Evolutionary conservation across 352 stramenopile species (phyloP).

Genomic region (Pythium grandisporangium): DNA sequence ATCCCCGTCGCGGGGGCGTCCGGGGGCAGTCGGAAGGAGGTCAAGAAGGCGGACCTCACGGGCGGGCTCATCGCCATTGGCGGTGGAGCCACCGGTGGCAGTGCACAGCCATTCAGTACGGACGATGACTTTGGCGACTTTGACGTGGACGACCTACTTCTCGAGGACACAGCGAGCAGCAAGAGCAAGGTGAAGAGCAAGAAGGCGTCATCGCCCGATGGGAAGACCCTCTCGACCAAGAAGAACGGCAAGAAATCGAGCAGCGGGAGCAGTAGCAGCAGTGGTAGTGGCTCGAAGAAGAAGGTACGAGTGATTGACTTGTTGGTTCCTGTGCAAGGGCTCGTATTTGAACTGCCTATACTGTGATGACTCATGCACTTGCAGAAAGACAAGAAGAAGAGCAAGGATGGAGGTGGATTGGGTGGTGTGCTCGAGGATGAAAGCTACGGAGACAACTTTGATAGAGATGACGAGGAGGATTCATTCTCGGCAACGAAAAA

Average conservation of each 20-base stretch:
- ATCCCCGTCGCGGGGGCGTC: conserved; percentile 20
- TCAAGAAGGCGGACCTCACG: conserved; percentile 32
- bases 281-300: too few relatives aligned
- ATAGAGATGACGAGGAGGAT: conserved; percentile 12
- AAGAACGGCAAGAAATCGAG: conserved; percentile 22
- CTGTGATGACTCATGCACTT: not conserved
- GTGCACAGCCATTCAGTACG: conserved; percentile 8
- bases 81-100: conserved; percentile 1
- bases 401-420: conserved; percentile 10
- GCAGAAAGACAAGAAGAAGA: conserved; percentile 34
- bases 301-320: too few relatives aligned
- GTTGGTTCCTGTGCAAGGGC: too few relatives aligned
- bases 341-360: not conserved
- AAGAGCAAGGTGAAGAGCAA: conserved; percentile 11
- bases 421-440: conserved; percentile 14
- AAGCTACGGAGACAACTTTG: conserved; percentile 14
- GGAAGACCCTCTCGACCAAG: conserved; percentile 14
- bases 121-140: conserved; percentile 47
- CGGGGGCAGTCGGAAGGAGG: conserved; percentile 10
- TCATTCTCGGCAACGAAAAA: conserved; percentile 1
- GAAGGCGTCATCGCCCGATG: conserved; percentile 1
- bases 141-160: conserved; percentile 44
- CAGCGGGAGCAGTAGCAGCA: conserved; percentile 21
- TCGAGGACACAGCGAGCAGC: conserved; percentile 13
- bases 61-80: conserved; percentile 51